Conservation (phyloP, 805 yeast species). For the Nakazawaea siamensis region DNA sequence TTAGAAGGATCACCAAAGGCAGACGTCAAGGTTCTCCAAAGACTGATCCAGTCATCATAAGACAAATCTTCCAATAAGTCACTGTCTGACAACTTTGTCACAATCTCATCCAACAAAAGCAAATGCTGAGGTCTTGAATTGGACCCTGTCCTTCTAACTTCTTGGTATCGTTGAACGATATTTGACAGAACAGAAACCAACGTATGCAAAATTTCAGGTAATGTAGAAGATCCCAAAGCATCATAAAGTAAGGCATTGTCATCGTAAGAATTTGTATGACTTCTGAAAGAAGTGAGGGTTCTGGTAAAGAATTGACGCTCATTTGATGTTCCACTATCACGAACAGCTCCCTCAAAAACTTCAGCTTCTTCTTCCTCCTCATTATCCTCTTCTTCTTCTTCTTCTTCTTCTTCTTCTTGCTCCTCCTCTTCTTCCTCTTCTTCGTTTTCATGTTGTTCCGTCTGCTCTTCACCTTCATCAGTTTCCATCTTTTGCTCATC, state of each 20-base stretch:
- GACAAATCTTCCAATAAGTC: constrained; percentile 13
- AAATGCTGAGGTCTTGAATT: constrained; percentile 18
- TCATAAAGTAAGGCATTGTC: constrained; percentile 7
- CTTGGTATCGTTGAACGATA: too few relatives aligned
- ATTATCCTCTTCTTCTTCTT: constrained; percentile 12
- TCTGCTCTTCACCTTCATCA: too few relatives aligned
- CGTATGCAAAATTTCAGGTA: constrained; percentile 6
- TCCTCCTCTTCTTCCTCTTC: constrained; percentile 10
- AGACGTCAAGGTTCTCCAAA: constrained; percentile 31
- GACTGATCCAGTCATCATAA: constrained; percentile 21
- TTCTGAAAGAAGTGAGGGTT: constrained; percentile 1
- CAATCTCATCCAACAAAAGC: constrained; percentile 20
- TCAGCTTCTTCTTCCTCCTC: constrained; percentile 14
- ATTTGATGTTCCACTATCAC: too few relatives aligned
- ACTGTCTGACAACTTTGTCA: constrained; percentile 16
- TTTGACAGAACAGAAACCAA: constrained; percentile 12
- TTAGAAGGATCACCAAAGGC: constrained; percentile 22
- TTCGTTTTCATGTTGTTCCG: constrained; percentile 13
- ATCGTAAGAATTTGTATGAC: not conserved
- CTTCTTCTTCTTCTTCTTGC: constrained; percentile 8
- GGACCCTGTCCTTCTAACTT: constrained; percentile 17
- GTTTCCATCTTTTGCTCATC: constrained; percentile 6
- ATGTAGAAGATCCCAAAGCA: not conserved
- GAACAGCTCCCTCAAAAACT: too few relatives aligned
- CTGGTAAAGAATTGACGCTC: too few relatives aligned